phyloP scores from a whole-genome alignment of 148 eudicot species.

The Chenopodium quinoa region DNA sequence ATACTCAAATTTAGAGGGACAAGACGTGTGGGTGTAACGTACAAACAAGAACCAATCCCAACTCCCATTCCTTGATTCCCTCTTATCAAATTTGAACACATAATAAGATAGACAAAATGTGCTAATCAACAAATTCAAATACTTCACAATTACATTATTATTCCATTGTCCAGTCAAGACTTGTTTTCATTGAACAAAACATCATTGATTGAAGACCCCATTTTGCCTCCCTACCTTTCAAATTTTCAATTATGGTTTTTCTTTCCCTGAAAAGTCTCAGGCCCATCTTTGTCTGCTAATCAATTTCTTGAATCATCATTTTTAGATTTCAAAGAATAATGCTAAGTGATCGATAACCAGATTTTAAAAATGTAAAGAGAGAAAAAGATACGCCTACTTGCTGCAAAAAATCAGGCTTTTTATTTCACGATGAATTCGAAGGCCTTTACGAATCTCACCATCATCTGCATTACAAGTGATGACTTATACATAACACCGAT shows the following conservation, averaged over 20 bases:
- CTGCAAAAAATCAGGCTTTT: neutral
- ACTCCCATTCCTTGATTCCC: neutral
- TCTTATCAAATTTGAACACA: neutral
- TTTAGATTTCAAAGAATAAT: slow-evolving; percentile 11
- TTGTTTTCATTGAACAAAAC: neutral
- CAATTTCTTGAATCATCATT: slow-evolving; percentile 12
- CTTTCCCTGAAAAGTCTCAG: neutral
- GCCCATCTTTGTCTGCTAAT: slow-evolving; percentile 16
- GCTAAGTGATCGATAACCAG: neutral
- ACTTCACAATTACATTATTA: neutral
- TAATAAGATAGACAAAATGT: no score
- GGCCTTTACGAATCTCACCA: neutral
- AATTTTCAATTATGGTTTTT: neutral
- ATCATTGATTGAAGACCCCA: neutral
- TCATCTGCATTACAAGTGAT: neutral
- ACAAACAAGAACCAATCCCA: neutral
- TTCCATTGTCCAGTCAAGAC: neutral
- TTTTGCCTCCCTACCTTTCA: neutral
- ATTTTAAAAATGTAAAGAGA: no score
- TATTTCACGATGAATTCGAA: neutral
- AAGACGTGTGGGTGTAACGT: neutral
- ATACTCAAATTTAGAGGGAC: neutral
- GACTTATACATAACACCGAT: neutral
- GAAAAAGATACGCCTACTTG: no score
- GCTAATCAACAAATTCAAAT: neutral